Percentiles rank a stretch among this genome's conserved stretches.
These are phyloP conservation scores for Wolfiporia cocos DNA, from an alignment of 1,284 basidiomycete species.

Conservation along the genomic window DNA sequence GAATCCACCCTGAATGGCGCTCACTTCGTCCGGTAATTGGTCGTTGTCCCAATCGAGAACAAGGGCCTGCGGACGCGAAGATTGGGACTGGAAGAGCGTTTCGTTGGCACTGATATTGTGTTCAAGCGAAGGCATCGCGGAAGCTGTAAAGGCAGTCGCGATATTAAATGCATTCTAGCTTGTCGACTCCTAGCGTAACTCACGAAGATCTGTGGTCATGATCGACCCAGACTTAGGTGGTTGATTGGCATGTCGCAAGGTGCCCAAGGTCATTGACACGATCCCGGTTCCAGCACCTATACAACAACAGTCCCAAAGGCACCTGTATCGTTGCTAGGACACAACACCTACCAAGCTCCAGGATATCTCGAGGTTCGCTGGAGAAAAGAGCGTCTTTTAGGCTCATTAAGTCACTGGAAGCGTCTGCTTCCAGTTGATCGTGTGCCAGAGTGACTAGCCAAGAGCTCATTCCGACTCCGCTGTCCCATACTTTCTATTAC, in stretches of 20 bases:
- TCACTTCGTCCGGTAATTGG: constrained; percentile 40
- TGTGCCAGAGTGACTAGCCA: constrained; percentile 49
- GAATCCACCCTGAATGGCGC: constrained; percentile 31
- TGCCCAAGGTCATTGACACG: constrained; percentile 62
- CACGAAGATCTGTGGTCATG: constrained; percentile 72
- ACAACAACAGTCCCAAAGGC: too few relatives aligned
- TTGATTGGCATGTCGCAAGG: constrained; percentile 34
- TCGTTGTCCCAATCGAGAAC: constrained; percentile 75
- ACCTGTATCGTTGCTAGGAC: too few relatives aligned
- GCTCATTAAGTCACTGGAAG: constrained; percentile 14
- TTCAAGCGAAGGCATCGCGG: constrained; percentile 73
- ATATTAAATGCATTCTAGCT: too few relatives aligned
- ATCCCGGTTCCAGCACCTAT: constrained; percentile 81
- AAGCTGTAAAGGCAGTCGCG: constrained; percentile 45
- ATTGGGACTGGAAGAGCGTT: constrained; percentile 21
- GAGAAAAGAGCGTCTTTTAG: constrained; percentile 35
- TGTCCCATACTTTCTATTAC: constrained; percentile 88
- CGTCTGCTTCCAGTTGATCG: background rate
- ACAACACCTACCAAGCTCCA: constrained; percentile 75
- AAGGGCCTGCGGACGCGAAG: constrained; percentile 31
- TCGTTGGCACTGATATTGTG: constrained; percentile 61
- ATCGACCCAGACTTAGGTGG: constrained; percentile 34
- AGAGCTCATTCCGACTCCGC: constrained; percentile 73
- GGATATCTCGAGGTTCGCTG: constrained; percentile 30
- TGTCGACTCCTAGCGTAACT: too few relatives aligned